Evolutionary conservation across 257 asterid genomes (phyloP).

Genomic region (Vinca minor): DNA sequence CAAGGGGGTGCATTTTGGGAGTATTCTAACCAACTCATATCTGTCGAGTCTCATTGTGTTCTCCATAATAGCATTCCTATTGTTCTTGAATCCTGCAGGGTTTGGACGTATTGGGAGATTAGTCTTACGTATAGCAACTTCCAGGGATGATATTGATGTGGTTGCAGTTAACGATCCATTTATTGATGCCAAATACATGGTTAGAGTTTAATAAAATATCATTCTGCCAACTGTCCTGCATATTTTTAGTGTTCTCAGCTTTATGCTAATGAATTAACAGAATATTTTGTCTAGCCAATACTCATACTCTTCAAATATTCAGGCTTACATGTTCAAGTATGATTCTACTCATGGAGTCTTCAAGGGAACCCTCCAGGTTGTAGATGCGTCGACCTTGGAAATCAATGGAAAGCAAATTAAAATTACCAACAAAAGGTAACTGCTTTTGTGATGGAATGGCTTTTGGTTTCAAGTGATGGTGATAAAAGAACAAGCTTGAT

Average conservation of each 20-base stretch:
- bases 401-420: slow-evolving; percentile 81
- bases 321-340: slow-evolving; percentile 98
- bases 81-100: slow-evolving; percentile 40
- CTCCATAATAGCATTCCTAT: not conserved
- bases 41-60: not conserved
- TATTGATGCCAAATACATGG: slow-evolving; percentile 94
- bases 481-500: not conserved
- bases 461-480: not conserved
- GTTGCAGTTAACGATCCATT: slow-evolving; percentile 98
- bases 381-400: slow-evolving; percentile 81
- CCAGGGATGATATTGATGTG: slow-evolving; percentile 89
- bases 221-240: not conserved
- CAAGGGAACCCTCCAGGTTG: slow-evolving; percentile 58
- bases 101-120: slow-evolving; percentile 98
- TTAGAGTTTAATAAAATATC: slow-evolving; percentile 28
- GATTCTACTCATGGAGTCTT: slow-evolving; percentile 94
- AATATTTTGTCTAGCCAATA: too few species aligned
- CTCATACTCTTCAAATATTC: slow-evolving; percentile 13
- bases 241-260: not conserved
- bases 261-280: not conserved
- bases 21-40: not conserved
- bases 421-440: slow-evolving; percentile 67
- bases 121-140: slow-evolving; percentile 77
- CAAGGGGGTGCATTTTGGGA: too few species aligned
- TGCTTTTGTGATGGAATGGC: not conserved